Base-by-base conservation (phyloP, 768 basidiomycete species). In the Cantharellus cinnabarinus region DNA sequence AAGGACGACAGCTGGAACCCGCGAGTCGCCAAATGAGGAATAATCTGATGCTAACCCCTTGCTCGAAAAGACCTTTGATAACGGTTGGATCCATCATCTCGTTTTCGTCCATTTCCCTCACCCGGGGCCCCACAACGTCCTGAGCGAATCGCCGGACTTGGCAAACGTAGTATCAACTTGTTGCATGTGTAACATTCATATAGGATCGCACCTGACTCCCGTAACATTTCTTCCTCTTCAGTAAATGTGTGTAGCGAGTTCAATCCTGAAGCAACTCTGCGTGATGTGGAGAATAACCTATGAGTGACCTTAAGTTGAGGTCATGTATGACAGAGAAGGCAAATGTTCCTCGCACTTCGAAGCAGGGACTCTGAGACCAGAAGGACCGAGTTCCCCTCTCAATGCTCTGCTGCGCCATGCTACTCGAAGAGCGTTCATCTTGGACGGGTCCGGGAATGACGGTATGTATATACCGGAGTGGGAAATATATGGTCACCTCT, bases 91-190 rank as follows among this genome's bases (percentile, higher is more conserved):
- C 91, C 94, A 99, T 98, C 59, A 69, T 72, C 71, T 99, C 94
- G 59, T 82, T 85, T 76, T 99, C 95, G 67, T 99, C 95, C 95
- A 99, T 99, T 69, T 93, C 90, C 29, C 82, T 78, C 60, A 95
- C 93, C 69, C 82, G 88, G 54, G 95, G 95, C 2, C 72, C 86
- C 20, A 99, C 79, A 38, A 94, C 82, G 57, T 98, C 91, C 57
- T 77, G 75, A 0, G 93, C 89, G 65, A 97, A 98, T 37, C 88
- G 83, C 65, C 76, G 76, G 34, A 97, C 94, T 89, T 29, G 20
- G 20, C 20, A 29, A 10, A 48, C 44, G 44, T 48, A 48, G 44
- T 10, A 48, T 48, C 29, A 29, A 48, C 44, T 10, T 48, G 10
- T 29, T 29, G 20, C 20, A 29, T 29, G 20, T 29, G 20, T 29